Percentiles rank a stretch among this genome's conserved stretches.
These are phyloP conservation scores for Thelonectria olida DNA, from an alignment of 2,329 filamentous ascomycete species.

Conservation along the genomic window DNA sequence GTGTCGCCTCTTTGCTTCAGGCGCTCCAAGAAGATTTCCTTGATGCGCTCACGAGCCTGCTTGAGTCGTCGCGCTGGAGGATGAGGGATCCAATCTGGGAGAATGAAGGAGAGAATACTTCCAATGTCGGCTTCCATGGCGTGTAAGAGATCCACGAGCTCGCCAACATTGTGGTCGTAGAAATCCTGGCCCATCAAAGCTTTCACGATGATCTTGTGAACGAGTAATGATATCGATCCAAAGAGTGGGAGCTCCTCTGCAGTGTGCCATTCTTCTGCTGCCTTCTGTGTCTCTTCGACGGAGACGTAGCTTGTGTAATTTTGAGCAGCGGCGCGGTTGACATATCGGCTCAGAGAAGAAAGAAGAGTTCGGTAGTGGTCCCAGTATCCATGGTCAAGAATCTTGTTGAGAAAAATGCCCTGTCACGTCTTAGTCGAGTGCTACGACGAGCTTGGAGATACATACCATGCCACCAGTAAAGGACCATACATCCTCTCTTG, in stretches of 20 bases:
- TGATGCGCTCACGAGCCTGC: slow-evolving; percentile 8
- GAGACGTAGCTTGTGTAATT: neutral
- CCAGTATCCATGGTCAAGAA: slow-evolving; percentile 16
- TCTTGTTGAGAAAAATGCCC: slow-evolving; percentile 20
- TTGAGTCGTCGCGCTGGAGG: slow-evolving; percentile 14
- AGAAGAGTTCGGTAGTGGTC: slow-evolving; percentile 12
- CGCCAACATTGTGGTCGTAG: slow-evolving; percentile 4
- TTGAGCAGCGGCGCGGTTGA: slow-evolving; percentile 16
- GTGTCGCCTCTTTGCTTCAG: neutral
- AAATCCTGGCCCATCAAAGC: slow-evolving; percentile 19
- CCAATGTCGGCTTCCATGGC: slow-evolving; percentile 19
- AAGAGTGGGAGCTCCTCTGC: slow-evolving; percentile 8
- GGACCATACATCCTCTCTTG: slow-evolving; percentile 19
- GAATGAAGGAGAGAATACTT: slow-evolving; percentile 11
- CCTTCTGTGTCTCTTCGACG: slow-evolving; percentile 10
- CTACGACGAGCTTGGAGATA: neutral
- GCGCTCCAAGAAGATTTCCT: slow-evolving; percentile 13
- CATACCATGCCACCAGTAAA: slow-evolving; percentile 18
- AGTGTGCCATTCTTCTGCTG: slow-evolving; percentile 7
- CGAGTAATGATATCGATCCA: slow-evolving; percentile 7
- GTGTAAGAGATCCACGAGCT: slow-evolving; percentile 15
- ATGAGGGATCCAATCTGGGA: slow-evolving; percentile 18
- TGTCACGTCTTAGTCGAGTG: neutral
- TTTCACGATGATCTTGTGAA: slow-evolving; percentile 20
- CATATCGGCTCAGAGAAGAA: slow-evolving; percentile 14